A percentile compares a stretch with the other conserved stretches of the same genome.
Evolutionary conservation across 2,329 filamentous ascomycete species (phyloP).

Genomic region (Cercospora sesami): DNA sequence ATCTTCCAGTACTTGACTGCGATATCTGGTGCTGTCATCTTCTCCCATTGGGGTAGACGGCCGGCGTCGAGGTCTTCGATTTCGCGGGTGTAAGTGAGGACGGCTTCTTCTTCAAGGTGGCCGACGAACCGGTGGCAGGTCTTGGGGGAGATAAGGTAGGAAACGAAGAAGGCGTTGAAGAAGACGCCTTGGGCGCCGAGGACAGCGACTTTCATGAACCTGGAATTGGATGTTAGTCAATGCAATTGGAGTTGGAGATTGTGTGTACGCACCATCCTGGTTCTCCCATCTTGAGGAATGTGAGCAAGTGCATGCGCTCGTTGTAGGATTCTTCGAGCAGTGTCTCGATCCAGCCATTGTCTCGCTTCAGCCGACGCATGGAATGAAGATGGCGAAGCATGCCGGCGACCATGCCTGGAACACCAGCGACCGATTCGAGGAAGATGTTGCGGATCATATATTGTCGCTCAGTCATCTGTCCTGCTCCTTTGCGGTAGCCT

Average conservation of each 20-base stretch:
- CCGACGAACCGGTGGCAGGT: slow-evolving; percentile 95
- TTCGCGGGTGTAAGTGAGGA: slow-evolving; percentile 89
- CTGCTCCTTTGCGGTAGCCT: slow-evolving; percentile 62
- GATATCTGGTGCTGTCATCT: slow-evolving; percentile 79
- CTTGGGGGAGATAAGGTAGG: slow-evolving; percentile 81
- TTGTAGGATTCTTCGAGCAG: slow-evolving; percentile 42
- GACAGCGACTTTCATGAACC: slow-evolving; percentile 88
- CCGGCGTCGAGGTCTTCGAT: slow-evolving; percentile 84
- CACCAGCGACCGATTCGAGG: slow-evolving; percentile 89
- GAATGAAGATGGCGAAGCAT: slow-evolving; percentile 89
- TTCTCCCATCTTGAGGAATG: slow-evolving; percentile 87
- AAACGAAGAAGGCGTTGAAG: slow-evolving; percentile 89
- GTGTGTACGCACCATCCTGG: slow-evolving; percentile 59
- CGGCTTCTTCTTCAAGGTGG: slow-evolving; percentile 95
- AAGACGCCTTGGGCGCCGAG: slow-evolving; percentile 92
- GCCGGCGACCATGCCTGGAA: slow-evolving; percentile 94
- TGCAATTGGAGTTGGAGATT: not conserved
- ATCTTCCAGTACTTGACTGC: slow-evolving; percentile 93
- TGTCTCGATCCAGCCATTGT: slow-evolving; percentile 82
- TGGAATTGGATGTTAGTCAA: not conserved
- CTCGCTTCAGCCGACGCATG: slow-evolving; percentile 79
- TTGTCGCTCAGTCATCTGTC: slow-evolving; percentile 77
- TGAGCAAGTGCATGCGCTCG: slow-evolving; percentile 80
- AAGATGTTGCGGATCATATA: slow-evolving; percentile 84
- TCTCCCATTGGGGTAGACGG: slow-evolving; percentile 77